Evolutionary conservation across 495 filamentous ascomycete genomes (phyloP), one percentile per base, ranked within the genome.

Genomic region (Parachaetomium inaequale): DNA sequence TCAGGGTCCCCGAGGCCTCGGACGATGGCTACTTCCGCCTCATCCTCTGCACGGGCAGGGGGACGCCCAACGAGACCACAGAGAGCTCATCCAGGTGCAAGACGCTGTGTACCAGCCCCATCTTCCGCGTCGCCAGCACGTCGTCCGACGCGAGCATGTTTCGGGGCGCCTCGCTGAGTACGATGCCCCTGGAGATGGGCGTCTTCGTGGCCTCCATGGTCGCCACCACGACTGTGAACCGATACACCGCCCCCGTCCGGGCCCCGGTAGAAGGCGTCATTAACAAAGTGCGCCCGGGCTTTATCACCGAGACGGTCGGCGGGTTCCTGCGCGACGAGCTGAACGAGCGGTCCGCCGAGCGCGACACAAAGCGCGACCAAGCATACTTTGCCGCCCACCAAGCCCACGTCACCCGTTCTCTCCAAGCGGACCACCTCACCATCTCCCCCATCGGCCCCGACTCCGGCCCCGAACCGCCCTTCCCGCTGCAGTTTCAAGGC

Each of bases 1-100:
- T 87, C 4, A 76, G 85, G 6, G 85, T 90, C 21, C 87, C 87
- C 0, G 81, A 80, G 25, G 80, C 82, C 7, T 82, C 83, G 0
- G 76, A 76, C 0, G 87, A 90, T 68, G 87, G 87, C 0, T 90
- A 90, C 66, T 85, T 87, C 52, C 84, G 86, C 38, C 68, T 89
- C 7, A 80, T 87, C 2, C 76, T 89, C 17, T 88, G 85, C 62
- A 69, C 77, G 2, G 83, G 82, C 3, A 71, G 66, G 19, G 62
- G 56, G 0, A 75, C 75, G 53, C 75, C 75, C 36, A 50, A 51
- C 59, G 65, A 59, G 42, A 28, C 52, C 17, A 52, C 29, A 29
- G 29, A 54, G 7, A 42, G 26, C 54, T 31, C 32, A 4, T 56
- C 59, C 5, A 65, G 66, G 42, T 71, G 75, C 61, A 87, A 86